These are phyloP conservation scores for Vinca minor DNA, from an alignment of 257 asterid genomes.

Conservation along the genomic window DNA sequence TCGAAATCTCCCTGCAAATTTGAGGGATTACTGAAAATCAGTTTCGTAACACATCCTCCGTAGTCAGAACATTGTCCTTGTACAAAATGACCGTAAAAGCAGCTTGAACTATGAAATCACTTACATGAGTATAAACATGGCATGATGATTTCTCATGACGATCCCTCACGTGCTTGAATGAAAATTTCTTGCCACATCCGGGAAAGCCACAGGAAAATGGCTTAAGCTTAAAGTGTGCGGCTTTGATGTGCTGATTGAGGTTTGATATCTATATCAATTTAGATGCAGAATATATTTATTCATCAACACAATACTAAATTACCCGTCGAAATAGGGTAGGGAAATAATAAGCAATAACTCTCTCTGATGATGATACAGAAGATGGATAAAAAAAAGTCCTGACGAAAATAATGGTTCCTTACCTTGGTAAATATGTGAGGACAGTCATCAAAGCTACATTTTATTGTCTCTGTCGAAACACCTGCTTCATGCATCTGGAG, in stretches of 20 bases:
- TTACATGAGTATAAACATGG: conserved; percentile 58
- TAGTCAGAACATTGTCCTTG: neutral
- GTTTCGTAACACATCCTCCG: neutral
- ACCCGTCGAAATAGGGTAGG: neutral
- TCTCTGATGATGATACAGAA: neutral
- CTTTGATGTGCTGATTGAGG: conserved; percentile 69
- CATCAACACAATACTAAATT: neutral
- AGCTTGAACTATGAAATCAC: conserved; percentile 6
- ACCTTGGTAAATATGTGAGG: conserved; percentile 54
- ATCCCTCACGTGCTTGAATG: conserved; percentile 87
- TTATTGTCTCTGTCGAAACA: conserved; percentile 31
- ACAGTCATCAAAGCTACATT: conserved; percentile 57
- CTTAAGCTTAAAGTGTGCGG: conserved; percentile 51
- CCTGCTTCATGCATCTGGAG: conserved; percentile 49
- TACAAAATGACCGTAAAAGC: neutral
- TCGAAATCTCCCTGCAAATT: conserved; percentile 64
- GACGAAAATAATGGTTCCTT: conserved; percentile 11
- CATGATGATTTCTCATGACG: conserved; percentile 68
- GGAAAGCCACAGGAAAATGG: conserved; percentile 54
- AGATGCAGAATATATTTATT: neutral
- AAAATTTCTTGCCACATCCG: conserved; percentile 57
- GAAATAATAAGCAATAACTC: too few relatives aligned
- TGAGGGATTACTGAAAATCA: neutral
- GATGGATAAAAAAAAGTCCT: neutral
- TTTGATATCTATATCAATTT: conserved; percentile 49